Evolutionary conservation across 495 filamentous ascomycete species (phyloP).

Genomic region (Friedmanniomyces endolithicus): DNA sequence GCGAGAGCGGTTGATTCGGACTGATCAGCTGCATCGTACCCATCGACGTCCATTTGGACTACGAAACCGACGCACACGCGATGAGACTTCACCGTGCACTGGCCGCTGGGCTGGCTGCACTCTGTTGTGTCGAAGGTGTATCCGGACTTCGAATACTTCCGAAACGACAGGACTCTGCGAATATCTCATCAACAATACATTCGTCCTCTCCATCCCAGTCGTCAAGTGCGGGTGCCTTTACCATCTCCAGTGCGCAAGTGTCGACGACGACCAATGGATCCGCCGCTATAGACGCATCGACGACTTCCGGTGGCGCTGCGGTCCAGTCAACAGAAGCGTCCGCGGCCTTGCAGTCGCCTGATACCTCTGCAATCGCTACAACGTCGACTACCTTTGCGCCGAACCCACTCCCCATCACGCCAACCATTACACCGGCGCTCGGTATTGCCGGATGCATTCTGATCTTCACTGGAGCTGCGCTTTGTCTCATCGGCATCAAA

Average conservation of each 20-base stretch:
- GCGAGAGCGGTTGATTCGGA: too few relatives aligned
- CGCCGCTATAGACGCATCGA: background rate
- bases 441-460: constrained; percentile 68
- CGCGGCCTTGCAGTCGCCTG: background rate
- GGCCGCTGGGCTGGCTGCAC: background rate
- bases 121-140: background rate
- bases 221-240: background rate
- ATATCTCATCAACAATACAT: background rate
- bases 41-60: background rate
- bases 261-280: background rate
- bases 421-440: constrained; percentile 65
- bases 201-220: background rate
- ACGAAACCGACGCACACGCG: background rate
- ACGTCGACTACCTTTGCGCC: background rate
- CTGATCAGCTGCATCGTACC: background rate
- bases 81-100: background rate
- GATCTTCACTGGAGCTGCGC: constrained; percentile 52
- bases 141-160: background rate
- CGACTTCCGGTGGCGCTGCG: background rate
- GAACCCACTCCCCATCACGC: constrained; percentile 53
- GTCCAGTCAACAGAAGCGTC: background rate
- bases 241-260: background rate
- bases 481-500: constrained; percentile 72
- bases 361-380: background rate
- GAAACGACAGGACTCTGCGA: background rate